Base-by-base conservation (phyloP, 305 asterid genomes). In the Ilex paraguariensis region DNA sequence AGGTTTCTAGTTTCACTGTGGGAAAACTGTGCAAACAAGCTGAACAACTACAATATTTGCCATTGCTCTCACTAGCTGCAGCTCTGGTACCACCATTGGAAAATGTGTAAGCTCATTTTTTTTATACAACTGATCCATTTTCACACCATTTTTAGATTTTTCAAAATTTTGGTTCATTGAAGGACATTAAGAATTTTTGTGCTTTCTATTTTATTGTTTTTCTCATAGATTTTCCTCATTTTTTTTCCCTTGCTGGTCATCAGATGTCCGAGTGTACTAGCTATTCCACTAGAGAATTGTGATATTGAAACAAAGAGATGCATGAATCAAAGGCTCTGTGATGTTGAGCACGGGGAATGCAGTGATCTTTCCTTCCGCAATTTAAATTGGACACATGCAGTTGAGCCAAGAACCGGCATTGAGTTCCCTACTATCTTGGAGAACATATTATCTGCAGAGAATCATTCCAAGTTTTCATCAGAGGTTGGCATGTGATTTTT, bases 391-490 rank as follows among this genome's bases (percentile, higher is more conserved):
- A 83, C 81, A 66, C 82, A 66, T 67, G 78, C 89, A 44, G 76
- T 84, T 33, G 99, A 94, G 76, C 82, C 88, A 15, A 77, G 72
- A 81, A 91, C 99, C 56, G 99, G 99, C 60, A 81, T 91, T 51
- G 98, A 86, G 84, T 94, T 94, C 71, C 99, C 99, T 28, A 73
- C 91, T 61, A 57, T 84, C 75, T 80, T 94, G 88, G 91, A 80
- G 56, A 77, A 75, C 74, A 65, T 49, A 40, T 69, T 77, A 46
- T 62, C 79, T 52, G 86, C 80, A 46, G 91, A 88, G 64, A 70
- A 66, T 51, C 69, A 63, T 72, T 75, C 87, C 56, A 74, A 63
- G 69, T 86, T 86, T 66, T 57, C 80, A 67, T 83, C 96, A 32
- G 98, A 91, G 96, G 99, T 94, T 60, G 59, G 74, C 31, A 15